These are phyloP conservation scores for Neofusicoccum sp. DNA, from an alignment of 2,329 filamentous ascomycete species.

Conservation along the genomic window DNA sequence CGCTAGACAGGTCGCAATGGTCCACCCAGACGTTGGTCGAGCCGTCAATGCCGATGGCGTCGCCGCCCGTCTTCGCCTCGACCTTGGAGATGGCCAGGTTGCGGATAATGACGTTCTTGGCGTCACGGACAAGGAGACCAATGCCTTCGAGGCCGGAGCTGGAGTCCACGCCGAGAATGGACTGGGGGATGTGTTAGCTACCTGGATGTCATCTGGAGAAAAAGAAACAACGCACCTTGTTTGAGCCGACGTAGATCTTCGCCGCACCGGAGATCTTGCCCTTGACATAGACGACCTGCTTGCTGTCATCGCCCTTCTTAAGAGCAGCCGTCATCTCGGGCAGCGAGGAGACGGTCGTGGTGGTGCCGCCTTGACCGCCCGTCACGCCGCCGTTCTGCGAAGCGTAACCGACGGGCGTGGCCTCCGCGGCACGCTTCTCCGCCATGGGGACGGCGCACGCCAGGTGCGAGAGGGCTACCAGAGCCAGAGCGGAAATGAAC, in stretches of 20 bases:
- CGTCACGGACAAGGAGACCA: constrained; percentile 57
- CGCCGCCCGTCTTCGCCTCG: constrained; percentile 55
- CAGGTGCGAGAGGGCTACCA: constrained; percentile 15
- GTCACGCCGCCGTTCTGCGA: constrained; percentile 56
- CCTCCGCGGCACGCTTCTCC: constrained; percentile 22
- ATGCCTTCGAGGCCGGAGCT: constrained; percentile 45
- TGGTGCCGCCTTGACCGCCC: constrained; percentile 58
- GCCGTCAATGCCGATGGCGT: constrained; percentile 61
- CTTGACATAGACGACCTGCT: constrained; percentile 12
- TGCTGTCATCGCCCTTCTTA: neutral
- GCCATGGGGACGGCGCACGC: constrained; percentile 16
- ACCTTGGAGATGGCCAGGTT: constrained; percentile 65
- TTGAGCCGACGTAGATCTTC: constrained; percentile 17
- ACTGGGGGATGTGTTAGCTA: neutral
- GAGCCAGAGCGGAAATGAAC: constrained; percentile 14
- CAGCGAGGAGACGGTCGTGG: constrained; percentile 58
- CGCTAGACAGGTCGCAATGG: constrained; percentile 65
- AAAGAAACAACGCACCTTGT: constrained; percentile 8
- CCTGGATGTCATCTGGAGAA: neutral
- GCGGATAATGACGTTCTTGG: constrained; percentile 63
- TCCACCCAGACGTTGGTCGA: constrained; percentile 64
- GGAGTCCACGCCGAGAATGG: constrained; percentile 43
- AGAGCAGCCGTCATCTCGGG: constrained; percentile 55
- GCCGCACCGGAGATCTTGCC: constrained; percentile 11
- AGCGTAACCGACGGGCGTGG: constrained; percentile 48